phyloP scores from a whole-genome alignment of 2,329 filamentous ascomycete genomes.

The Stagonosporopsis chrysanthemi region DNA sequence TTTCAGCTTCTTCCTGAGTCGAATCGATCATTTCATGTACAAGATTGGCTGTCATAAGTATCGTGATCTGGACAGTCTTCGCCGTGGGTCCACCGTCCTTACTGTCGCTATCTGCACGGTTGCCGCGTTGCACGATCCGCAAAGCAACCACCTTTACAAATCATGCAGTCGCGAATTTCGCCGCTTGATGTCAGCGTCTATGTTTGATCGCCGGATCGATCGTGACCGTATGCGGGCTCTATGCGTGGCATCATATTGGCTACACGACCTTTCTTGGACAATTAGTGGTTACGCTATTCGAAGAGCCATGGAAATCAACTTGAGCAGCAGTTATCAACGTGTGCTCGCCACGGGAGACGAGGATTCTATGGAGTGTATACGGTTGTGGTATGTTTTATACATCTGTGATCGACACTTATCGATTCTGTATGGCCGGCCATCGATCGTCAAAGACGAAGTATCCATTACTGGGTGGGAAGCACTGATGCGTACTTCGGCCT shows the following conservation, averaged over 20 bases:
- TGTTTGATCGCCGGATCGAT: constrained; percentile 65
- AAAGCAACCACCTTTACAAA: constrained; percentile 60
- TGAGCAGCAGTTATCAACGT: constrained; percentile 54
- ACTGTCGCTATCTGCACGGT: constrained; percentile 65
- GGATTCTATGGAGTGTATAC: constrained; percentile 61
- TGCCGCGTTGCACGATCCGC: constrained; percentile 65
- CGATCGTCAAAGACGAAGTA: constrained; percentile 65
- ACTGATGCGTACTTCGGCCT: constrained; percentile 61
- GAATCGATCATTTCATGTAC: constrained; percentile 59
- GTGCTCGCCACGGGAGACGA: constrained; percentile 51
- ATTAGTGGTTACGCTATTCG: constrained; percentile 64
- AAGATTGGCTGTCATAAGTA: constrained; percentile 55
- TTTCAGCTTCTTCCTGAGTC: constrained; percentile 52
- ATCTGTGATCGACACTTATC: constrained; percentile 72
- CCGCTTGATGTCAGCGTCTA: constrained; percentile 62
- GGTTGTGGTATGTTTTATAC: constrained; percentile 66
- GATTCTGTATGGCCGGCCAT: constrained; percentile 66
- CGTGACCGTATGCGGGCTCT: constrained; percentile 66
- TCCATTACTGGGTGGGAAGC: constrained; percentile 65
- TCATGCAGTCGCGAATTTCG: constrained; percentile 66
- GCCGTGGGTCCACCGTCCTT: constrained; percentile 63
- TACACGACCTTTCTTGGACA: constrained; percentile 69
- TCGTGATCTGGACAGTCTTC: constrained; percentile 55
- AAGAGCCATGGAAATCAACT: constrained; percentile 58
- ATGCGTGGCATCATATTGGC: constrained; percentile 68